Evolutionary conservation across 306 rosid genomes (phyloP), one percentile per base, ranked within the genome.

Genomic region (Casuarina glauca): DNA sequence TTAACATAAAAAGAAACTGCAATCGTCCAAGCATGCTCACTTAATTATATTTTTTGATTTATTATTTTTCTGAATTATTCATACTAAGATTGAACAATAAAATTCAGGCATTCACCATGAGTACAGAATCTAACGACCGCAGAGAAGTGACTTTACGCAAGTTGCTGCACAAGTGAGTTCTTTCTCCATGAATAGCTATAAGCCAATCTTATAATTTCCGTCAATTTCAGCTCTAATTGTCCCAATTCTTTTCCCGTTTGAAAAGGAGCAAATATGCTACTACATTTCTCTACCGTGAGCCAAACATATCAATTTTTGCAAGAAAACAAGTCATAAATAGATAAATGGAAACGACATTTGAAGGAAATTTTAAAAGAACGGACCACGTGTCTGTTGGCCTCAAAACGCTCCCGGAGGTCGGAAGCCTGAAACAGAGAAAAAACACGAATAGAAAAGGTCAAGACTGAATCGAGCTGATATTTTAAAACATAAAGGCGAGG

Each of bases 341-440:
- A 50, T 1, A 35, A 58, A 0, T 44, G 49, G 45, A 15, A 32
- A 15, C 8, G 45, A n/a, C 63, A 76, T 67, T 50, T 46, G 39
- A 43, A 66, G 6, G 57, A 32, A 79, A 41, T 35, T 45, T 69
- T 3, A 60, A 38, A 71, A 72, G 73, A 83, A 85, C 97, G 82
- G 77, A 95, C 99, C 94, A 91, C 91, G 44, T 85, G 88, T 64
- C 72, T 93, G 89, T 95, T 82, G 70, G 88, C 79, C 50, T 93
- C 97, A 82, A 95, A 93, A 64, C 96, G 82, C n/a, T 88, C 93
- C 26, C 99, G 99, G 64, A 93, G 89, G 0, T 82, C 90, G 6
- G 90, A 78, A 72, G 99, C 99, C 99, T 95, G 91, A 77, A 82
- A 26, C 44, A 68, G 2, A 20, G 50, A 36, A 13, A 70, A 8